Evolutionary conservation across 768 basidiomycete species (phyloP).

Genomic region (Pulveroboletus sp.): DNA sequence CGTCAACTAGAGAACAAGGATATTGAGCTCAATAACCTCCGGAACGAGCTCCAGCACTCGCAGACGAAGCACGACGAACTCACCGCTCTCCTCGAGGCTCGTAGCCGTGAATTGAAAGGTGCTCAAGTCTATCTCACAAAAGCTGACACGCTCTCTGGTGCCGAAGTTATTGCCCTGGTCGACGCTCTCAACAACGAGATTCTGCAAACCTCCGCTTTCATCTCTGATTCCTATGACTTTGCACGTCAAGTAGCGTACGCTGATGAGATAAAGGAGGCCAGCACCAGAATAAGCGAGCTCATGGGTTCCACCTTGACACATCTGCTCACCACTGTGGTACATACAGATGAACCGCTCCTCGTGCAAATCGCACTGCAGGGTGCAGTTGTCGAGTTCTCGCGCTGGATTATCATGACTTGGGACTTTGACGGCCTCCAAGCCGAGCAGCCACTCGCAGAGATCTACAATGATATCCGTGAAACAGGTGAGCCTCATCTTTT

Average conservation of each 20-base stretch:
- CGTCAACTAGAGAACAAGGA: slow-evolving; percentile 25
- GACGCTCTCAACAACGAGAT: slow-evolving; percentile 46
- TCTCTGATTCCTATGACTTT: slow-evolving; percentile 38
- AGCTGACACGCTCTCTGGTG: slow-evolving; percentile 39
- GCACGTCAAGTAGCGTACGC: slow-evolving; percentile 15
- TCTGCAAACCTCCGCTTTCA: slow-evolving; percentile 41
- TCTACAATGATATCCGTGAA: slow-evolving; percentile 39
- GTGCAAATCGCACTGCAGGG: slow-evolving; percentile 36
- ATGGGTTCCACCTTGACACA: slow-evolving; percentile 27
- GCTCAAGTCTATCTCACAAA: slow-evolving; percentile 42
- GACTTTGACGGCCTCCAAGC: slow-evolving; percentile 30
- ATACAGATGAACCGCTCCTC: slow-evolving; percentile 35
- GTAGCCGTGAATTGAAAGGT: slow-evolving; percentile 38
- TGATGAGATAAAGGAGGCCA: slow-evolving; percentile 28
- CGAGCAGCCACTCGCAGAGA: slow-evolving; percentile 26
- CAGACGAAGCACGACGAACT: slow-evolving; percentile 26
- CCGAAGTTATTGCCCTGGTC: slow-evolving; percentile 37
- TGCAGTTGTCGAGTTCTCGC: slow-evolving; percentile 28
- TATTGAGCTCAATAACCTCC: slow-evolving; percentile 21
- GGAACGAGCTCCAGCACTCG: slow-evolving; percentile 25
- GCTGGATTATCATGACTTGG: slow-evolving; percentile 34
- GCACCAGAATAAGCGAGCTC: slow-evolving; percentile 27
- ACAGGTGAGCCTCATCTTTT: slow-evolving; percentile 31
- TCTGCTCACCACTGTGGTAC: slow-evolving; percentile 21
- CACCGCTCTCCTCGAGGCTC: slow-evolving; percentile 29